Base-by-base conservation (phyloP, 768 basidiomycete genomes). In the Serendipita sp. region DNA sequence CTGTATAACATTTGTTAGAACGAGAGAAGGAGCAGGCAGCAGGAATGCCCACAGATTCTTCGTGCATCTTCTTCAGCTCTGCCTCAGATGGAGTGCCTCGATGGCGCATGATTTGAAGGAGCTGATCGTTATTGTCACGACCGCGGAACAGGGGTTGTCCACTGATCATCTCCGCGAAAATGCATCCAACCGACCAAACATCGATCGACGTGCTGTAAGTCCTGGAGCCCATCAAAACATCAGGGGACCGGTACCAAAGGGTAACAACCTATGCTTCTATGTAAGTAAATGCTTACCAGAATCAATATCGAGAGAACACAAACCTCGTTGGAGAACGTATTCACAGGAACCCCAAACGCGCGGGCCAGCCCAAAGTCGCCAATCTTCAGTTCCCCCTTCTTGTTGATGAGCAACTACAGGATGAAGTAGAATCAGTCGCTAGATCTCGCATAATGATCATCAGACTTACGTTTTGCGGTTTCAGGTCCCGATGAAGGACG, bases 81-180 rank as follows among this genome's bases (percentile, higher is more conserved):
- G 84, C 80, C 58, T 97, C 91, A 63, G 88, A 85, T 2, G 96
- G 96, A 0, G 95, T 98, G 14, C 96, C 96, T 64, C 98, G 83
- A 56, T 98, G 90, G 69, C 93, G 82, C 85, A 98, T 94, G 70
- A 99, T 99, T 69, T 95, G 92, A 48, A 92, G 78, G n/a, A 99
- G 77, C 71, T 99, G 96, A 72, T 99, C 96, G 67, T 93, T 88
- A 69, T 97, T 97, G 72, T 98, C 96, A 65, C 95, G 78, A 22
- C 96, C 96, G 66, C 95, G 81, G 79, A 99, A 99, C 30, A 99
- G 80, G 28, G 96, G 96, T 3, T 93, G 87, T 1, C 96, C 96
- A 20, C 90, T 86, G 64, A 99, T 98, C 95, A 99, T 98, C 75
- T 99, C 96, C 20, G 96, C 95, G 71, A 99, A 96, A 70, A 99